phyloP scores from a whole-genome alignment of 2,329 filamentous ascomycete species.

The Sclerotinia trifoliorum region DNA sequence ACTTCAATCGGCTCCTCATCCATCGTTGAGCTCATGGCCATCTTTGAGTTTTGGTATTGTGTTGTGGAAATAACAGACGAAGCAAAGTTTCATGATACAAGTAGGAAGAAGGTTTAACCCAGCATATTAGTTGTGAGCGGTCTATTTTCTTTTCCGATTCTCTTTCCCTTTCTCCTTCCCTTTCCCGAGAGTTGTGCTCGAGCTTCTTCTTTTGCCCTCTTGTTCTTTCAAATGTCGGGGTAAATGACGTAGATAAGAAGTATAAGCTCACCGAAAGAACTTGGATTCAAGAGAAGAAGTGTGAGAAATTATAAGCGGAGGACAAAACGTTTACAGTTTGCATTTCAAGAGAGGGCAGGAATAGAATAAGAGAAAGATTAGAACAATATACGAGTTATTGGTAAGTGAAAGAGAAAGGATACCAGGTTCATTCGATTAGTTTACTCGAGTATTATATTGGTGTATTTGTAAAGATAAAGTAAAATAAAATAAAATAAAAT shows the following conservation, averaged over 20 bases:
- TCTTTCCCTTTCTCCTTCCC: neutral
- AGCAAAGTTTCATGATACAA: conserved; percentile 7
- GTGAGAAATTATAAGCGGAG: neutral
- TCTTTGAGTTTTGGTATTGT: neutral
- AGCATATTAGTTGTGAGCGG: conserved; percentile 20
- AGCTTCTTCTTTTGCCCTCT: conserved; percentile 1
- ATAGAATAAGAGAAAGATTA: neutral
- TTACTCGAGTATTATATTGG: neutral
- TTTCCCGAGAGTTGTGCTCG: neutral
- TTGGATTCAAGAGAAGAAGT: neutral
- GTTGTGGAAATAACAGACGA: neutral
- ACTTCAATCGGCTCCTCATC: conserved; percentile 17
- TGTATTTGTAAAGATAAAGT: neutral
- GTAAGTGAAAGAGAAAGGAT: neutral
- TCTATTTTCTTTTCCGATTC: neutral
- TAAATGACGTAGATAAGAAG: conserved; percentile 18
- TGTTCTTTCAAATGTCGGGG: conserved; percentile 4
- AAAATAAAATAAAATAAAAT: neutral
- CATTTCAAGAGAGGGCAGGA: neutral
- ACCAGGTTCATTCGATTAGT: neutral
- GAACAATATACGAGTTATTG: too few species aligned
- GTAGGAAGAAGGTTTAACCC: neutral
- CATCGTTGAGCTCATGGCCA: conserved; percentile 27
- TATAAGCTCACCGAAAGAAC: neutral
- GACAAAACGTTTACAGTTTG: neutral